These are phyloP conservation scores for Dipteronia sinensis DNA, from an alignment of 345 rosid species.

Conservation along the genomic window DNA sequence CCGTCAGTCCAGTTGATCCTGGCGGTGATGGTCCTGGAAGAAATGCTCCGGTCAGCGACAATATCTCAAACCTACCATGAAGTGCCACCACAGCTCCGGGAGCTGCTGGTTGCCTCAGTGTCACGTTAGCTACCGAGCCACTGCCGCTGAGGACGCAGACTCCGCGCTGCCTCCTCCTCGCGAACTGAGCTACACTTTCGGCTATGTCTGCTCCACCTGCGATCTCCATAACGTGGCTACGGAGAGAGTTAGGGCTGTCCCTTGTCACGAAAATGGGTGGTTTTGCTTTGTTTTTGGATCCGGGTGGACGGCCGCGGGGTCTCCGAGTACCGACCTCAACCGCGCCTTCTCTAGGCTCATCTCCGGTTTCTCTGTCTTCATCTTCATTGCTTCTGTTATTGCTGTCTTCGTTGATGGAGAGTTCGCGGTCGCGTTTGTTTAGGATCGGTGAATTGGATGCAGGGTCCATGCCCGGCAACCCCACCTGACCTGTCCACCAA, in stretches of 20 bases:
- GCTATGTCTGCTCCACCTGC: conserved; percentile 76
- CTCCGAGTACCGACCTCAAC: conserved; percentile 68
- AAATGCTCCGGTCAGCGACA: conserved; percentile 78
- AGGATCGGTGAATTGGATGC: conserved; percentile 50
- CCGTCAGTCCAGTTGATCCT: conserved; percentile 78
- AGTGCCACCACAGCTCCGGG: conserved; percentile 73
- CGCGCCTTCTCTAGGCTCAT: conserved; percentile 70
- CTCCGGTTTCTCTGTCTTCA: conserved; percentile 54
- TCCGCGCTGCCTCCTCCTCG: conserved; percentile 73
- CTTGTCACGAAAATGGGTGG: conserved; percentile 77
- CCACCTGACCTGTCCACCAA: conserved; percentile 74
- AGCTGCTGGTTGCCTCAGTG: conserved; percentile 77
- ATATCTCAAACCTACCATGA: conserved; percentile 77
- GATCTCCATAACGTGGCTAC: conserved; percentile 79
- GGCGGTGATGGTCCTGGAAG: conserved; percentile 92
- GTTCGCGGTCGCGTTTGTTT: conserved; percentile 48
- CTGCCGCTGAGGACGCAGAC: conserved; percentile 83
- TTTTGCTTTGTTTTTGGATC: conserved; percentile 80
- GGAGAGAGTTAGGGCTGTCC: conserved; percentile 87
- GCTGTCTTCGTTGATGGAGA: conserved; percentile 39
- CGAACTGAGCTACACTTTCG: conserved; percentile 70
- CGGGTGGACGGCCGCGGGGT: conserved; percentile 83
- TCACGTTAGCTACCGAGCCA: conserved; percentile 81
- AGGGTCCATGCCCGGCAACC: conserved; percentile 58
- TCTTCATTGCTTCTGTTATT: conserved; percentile 38